Percentiles rank a stretch among this genome's conserved stretches.
phyloP scores from a whole-genome alignment of 164 flowering plant genomes.

The Aristolochia fimbriata region DNA sequence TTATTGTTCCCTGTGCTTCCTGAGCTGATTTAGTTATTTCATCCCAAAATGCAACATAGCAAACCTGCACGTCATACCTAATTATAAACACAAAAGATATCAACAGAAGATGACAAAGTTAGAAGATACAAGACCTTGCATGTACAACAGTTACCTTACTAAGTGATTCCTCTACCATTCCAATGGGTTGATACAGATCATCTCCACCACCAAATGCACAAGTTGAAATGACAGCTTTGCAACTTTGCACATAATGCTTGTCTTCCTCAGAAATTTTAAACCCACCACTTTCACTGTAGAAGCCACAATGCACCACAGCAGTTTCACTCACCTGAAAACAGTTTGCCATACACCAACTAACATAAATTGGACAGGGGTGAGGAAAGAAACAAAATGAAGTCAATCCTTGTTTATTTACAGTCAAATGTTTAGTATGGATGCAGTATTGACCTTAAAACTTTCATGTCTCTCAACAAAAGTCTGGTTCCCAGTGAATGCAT shows the following conservation, averaged over 20 bases:
- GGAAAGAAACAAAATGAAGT: not conserved
- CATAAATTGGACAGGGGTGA: slow-evolving; percentile 2
- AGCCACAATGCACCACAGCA: slow-evolving; percentile 74
- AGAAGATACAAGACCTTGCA: not conserved
- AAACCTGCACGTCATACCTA: slow-evolving; percentile 41
- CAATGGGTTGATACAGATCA: slow-evolving; percentile 94
- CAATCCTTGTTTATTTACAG: not conserved
- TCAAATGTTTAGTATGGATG: slow-evolving; percentile 1
- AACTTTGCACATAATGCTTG: slow-evolving; percentile 49
- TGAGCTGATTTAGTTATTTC: slow-evolving; percentile 65
- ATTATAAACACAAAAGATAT: not conserved
- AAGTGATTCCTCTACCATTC: slow-evolving; percentile 73
- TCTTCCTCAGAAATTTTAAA: slow-evolving; percentile 75
- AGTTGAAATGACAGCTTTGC: slow-evolving; percentile 82
- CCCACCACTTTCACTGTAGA: slow-evolving; percentile 81
- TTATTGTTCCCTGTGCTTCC: slow-evolving; percentile 44
- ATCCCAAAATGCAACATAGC: slow-evolving; percentile 99
- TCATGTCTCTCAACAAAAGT: slow-evolving; percentile 55
- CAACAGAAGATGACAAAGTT: not conserved
- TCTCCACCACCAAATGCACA: slow-evolving; percentile 99
- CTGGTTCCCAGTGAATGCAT: slow-evolving; percentile 80
- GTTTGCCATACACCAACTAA: slow-evolving; percentile 6
- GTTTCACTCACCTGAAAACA: slow-evolving; percentile 60
- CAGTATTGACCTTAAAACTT: slow-evolving; percentile 59
- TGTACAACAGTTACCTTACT: slow-evolving; percentile 35